Evolutionary conservation across 2,329 filamentous ascomycete species (phyloP).

Genomic region (Sporothrix sp.): DNA sequence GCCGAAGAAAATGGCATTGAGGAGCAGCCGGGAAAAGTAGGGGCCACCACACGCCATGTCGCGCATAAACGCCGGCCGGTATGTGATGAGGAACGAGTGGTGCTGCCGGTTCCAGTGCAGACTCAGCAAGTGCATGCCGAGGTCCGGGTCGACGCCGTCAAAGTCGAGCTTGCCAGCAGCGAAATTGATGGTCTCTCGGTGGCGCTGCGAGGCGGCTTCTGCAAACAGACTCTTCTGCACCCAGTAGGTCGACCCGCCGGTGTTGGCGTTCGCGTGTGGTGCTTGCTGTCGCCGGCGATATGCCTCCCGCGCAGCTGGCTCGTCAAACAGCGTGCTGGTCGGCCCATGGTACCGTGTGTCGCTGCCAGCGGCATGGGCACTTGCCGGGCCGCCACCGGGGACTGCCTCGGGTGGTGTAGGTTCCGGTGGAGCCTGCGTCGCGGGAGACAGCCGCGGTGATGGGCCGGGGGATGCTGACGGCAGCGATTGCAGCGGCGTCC

Average conservation of each 20-base stretch:
- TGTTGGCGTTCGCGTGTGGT: constrained; percentile 16
- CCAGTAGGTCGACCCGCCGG: constrained; percentile 27
- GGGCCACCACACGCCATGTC: constrained; percentile 44
- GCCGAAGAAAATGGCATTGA: constrained; percentile 21
- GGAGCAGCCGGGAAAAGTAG: constrained; percentile 38
- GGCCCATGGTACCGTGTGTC: constrained; percentile 39
- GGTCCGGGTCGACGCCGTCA: constrained; percentile 42
- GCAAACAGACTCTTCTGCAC: constrained; percentile 37
- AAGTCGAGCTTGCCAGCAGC: constrained; percentile 40
- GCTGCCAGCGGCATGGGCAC: constrained; percentile 21
- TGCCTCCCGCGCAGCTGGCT: constrained; percentile 18
- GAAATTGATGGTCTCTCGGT: constrained; percentile 40
- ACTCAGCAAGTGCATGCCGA: constrained; percentile 41
- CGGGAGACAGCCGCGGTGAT: constrained; percentile 15
- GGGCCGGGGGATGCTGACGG: not conserved
- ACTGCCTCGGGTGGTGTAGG: not conserved
- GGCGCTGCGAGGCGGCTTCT: constrained; percentile 37
- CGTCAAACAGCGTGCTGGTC: constrained; percentile 40
- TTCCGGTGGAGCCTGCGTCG: constrained; percentile 19
- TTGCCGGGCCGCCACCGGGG: not conserved
- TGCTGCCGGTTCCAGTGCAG: constrained; percentile 47
- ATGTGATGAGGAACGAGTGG: constrained; percentile 37
- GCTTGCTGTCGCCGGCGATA: constrained; percentile 16
- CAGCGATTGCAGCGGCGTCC: not conserved
- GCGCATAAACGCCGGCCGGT: constrained; percentile 43